Evolutionary conservation across 441 rosid species (phyloP).

Genomic region (Geranium incanum): DNA sequence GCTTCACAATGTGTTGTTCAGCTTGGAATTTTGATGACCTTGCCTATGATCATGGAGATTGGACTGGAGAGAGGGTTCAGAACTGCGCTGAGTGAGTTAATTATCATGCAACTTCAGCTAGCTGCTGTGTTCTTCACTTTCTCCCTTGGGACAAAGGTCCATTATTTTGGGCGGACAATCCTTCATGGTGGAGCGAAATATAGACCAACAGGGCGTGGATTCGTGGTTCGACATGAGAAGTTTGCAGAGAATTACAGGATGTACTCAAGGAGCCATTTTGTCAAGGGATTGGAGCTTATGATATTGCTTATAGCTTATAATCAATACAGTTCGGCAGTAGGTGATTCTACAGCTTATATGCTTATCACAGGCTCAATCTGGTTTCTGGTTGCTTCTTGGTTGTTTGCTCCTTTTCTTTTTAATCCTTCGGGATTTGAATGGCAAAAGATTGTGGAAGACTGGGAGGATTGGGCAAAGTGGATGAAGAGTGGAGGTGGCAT

Average conservation of each 20-base stretch:
- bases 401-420: constrained; percentile 34
- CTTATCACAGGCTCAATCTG: constrained; percentile 69
- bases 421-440: too few species aligned
- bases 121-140: too few species aligned
- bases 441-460: constrained; percentile 94
- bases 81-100: too few species aligned
- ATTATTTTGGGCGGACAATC: constrained; percentile 48
- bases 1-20: constrained; percentile 86
- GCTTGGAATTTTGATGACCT: constrained; percentile 63
- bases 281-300: constrained; percentile 74
- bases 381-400: constrained; percentile 79
- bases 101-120: too few species aligned
- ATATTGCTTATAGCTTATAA: constrained; percentile 60
- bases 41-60: constrained; percentile 87
- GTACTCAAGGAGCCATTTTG: constrained; percentile 93
- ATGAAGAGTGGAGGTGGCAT: constrained; percentile 83
- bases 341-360: constrained; percentile 27
- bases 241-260: constrained; percentile 91
- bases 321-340: constrained; percentile 49
- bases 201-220: constrained; percentile 98
- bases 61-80: too few species aligned
- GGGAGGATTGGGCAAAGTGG: constrained; percentile 96
- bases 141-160: too few species aligned
- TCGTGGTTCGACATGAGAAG: constrained; percentile 87
- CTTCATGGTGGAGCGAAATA: constrained; percentile 93